Evolutionary conservation across 164 flowering plant genomes (phyloP).

Genomic region (Platanus orientalis): DNA sequence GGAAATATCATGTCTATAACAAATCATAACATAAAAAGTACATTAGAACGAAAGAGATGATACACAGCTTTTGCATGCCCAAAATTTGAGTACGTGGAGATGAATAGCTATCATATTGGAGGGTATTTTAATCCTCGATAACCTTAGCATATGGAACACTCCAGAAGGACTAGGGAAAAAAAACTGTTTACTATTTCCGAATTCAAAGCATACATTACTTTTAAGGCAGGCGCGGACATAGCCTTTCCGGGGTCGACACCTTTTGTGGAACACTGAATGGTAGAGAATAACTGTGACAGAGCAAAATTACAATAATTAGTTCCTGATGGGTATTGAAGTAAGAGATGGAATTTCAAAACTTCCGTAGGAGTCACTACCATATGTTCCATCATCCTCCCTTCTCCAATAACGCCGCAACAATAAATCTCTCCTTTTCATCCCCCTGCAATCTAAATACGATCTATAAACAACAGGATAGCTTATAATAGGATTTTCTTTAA

Average conservation of each 20-base stretch:
- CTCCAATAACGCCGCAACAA: conserved; percentile 87
- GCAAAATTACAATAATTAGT: conserved; percentile 8
- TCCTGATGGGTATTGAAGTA: neutral
- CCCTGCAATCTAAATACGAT: conserved; percentile 47
- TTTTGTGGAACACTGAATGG: conserved; percentile 80
- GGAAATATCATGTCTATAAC: neutral
- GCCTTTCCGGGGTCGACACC: conserved; percentile 56
- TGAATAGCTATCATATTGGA: neutral
- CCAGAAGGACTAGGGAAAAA: neutral
- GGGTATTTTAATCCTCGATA: neutral
- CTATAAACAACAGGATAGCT: conserved; percentile 6
- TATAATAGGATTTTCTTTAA: conserved; percentile 1
- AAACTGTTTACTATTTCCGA: neutral
- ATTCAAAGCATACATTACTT: conserved; percentile 79
- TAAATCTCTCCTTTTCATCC: conserved; percentile 81
- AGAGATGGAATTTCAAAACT: neutral
- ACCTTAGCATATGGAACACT: neutral
- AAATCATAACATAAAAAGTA: neutral
- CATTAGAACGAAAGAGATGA: neutral
- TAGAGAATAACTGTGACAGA: conserved; percentile 68
- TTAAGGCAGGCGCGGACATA: conserved; percentile 90
- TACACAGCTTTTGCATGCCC: neutral
- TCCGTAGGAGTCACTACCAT: conserved; percentile 44
- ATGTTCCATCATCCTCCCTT: conserved; percentile 95
- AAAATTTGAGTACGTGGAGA: neutral